These are phyloP conservation scores for Hemileccinum rubropunctum DNA, from an alignment of 768 basidiomycete genomes.

Conservation along the genomic window DNA sequence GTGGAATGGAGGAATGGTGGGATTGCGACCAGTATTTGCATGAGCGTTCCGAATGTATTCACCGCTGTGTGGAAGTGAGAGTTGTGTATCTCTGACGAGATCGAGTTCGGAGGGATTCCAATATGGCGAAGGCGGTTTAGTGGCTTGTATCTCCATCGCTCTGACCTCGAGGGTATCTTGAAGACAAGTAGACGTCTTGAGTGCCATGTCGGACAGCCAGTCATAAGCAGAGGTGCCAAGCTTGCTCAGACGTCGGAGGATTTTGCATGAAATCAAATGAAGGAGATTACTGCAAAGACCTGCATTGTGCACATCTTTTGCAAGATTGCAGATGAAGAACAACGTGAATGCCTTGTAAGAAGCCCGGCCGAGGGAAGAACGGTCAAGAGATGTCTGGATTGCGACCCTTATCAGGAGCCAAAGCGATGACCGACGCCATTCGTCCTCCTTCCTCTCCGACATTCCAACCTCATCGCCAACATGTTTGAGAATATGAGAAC, in stretches of 20 bases:
- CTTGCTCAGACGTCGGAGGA: constrained; percentile 1
- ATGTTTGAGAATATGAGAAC: too few species aligned
- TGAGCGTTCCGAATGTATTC: constrained; percentile 28
- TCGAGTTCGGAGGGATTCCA: constrained; percentile 1
- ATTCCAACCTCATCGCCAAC: too few species aligned
- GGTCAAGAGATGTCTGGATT: constrained; percentile 35
- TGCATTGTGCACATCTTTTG: too few species aligned
- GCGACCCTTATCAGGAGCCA: constrained; percentile 48
- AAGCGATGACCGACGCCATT: constrained; percentile 11
- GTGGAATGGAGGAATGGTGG: constrained; percentile 6
- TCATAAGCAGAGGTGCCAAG: background rate
- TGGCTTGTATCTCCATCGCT: background rate
- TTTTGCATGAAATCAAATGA: background rate
- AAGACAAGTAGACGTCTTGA: background rate
- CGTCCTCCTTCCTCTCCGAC: too few species aligned
- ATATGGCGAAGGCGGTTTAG: constrained; percentile 7
- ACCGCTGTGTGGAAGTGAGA: constrained; percentile 32
- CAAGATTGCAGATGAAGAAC: constrained; percentile 20
- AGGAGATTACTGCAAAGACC: background rate
- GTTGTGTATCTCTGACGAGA: constrained; percentile 24
- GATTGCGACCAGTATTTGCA: background rate
- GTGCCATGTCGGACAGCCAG: background rate
- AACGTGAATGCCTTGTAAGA: constrained; percentile 31
- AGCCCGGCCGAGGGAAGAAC: background rate
- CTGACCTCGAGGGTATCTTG: background rate